Evolutionary conservation across 805 yeast species (phyloP), one percentile per base, ranked within the genome.

Genomic region (Starmerella riodocensis): DNA sequence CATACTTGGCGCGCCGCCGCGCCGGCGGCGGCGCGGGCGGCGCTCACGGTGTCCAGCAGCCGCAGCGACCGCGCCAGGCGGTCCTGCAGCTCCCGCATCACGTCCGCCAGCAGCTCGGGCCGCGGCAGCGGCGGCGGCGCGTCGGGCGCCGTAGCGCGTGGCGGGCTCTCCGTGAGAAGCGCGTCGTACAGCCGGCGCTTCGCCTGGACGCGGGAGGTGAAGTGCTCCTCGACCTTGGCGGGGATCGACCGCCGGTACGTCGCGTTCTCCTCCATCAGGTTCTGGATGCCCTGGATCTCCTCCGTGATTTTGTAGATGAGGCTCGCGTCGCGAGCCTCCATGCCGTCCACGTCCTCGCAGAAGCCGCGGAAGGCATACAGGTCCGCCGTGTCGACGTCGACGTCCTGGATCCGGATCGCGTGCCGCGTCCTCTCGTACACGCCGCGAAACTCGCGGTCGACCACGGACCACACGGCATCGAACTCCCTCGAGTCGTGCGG

Each of bases 361-460:
- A 31, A 22, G 7, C 42, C 40, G 17, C 48, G 37, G 30, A 52
- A 52, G 23, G 37, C 43, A 18, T 41, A 47, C 4, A 43, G 21
- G 19, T 45, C 37, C 7, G 29, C 32, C 6, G 38, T 27, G 34
- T 36, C 30, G 12, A 13, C 29, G 14, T n/a, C 67, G 22, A 51
- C 53, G 5, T 81, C 86, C 51, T 74, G 78, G 13, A 83, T 64
- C 1, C 69, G 63, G 45, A 83, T 46, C 7, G 76, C 72, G 42
- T 66, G 60, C 34, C 69, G 66, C 9, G 75, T 67, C 63, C 67
- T 57, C 30, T 76, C 82, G 53, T 81, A 74, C 18, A 71, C 62
- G 7, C 67, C 69, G 31, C 64, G 56, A 3, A 78, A 54, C 42
- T 52, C 52, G 3, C 21, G 41, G 4, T 46, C 45, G 3, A 53